Evolutionary conservation across 352 stramenopile species (phyloP), one percentile per base, ranked within the genome.

Genomic region (Pythium aristosporum): DNA sequence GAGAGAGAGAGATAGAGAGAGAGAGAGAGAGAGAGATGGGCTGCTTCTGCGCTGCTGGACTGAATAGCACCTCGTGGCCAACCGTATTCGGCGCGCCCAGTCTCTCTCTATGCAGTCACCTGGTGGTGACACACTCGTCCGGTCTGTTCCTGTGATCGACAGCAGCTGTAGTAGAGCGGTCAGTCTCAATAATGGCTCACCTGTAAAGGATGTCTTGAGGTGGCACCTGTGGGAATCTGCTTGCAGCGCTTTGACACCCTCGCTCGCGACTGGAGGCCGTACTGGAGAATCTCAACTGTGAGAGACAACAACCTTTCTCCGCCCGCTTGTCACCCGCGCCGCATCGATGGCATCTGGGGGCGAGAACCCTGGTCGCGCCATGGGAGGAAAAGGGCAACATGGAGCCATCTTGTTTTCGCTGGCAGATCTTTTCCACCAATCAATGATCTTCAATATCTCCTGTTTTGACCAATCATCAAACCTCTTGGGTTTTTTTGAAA

Each of bases 331-430:
- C 25, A 30, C 25, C 50, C 37, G 16, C 37, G 16, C 37, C 11
- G 37, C 11, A 4, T 4, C 25, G 25, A 28, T 28, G 25, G 25
- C 25, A 28, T 28, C 25, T 28, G 25, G 25, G 25, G 25, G 25
- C 25, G n/a, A 55, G 48, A 55, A 55, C 10, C 5, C 30, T 10
- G 8, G 49, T 36, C 39, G 15, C 18, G 30, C 3, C 49, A 30
- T 42, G 43, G 49, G 52, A 49, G 49, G 61, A 68, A 68, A 62
- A 61, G 61, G 61, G 61, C 52, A 68, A 62, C 47, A 57, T 62
- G 60, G 51, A 60, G 53, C 52, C 61, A 68, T 68, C 44, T 68
- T 44, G 55, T 11, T n/a, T 41, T 18, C 16, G 30, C 6, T 12
- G 18, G 25, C 1, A 55, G 8, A 47, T 5, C n/a, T 23, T 60